These are phyloP conservation scores for Fusarium sp. DNA, from an alignment of 2,329 filamentous ascomycete genomes.

Conservation along the genomic window DNA sequence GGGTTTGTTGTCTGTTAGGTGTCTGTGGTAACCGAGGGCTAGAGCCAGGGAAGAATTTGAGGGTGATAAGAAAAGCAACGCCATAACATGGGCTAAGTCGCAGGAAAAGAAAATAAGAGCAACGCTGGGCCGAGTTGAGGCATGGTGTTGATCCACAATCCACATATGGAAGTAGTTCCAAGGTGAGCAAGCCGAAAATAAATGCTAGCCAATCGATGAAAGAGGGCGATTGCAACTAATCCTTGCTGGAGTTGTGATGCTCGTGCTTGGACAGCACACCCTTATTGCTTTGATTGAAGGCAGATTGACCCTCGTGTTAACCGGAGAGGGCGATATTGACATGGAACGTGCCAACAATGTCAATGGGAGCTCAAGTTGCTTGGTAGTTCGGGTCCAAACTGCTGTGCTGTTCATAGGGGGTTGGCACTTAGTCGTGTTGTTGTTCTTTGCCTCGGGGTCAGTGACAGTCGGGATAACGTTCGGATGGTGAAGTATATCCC, in stretches of 20 bases:
- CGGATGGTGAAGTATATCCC: conserved; percentile 18
- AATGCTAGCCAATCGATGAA: conserved; percentile 45
- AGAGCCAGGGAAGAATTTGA: conserved; percentile 18
- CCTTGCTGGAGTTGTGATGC: conserved; percentile 31
- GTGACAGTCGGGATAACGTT: conserved; percentile 23
- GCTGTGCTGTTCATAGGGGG: conserved; percentile 17
- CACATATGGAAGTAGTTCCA: conserved; percentile 44
- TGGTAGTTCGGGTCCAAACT: conserved; percentile 16
- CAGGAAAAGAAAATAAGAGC: conserved; percentile 41
- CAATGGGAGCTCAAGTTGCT: conserved; percentile 13
- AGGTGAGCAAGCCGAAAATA: conserved; percentile 30
- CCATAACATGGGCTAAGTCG: conserved; percentile 17
- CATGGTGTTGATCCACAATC: conserved; percentile 35
- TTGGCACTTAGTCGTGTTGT: conserved; percentile 28
- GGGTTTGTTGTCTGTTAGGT: conserved; percentile 12
- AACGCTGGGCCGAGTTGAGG: conserved; percentile 38
- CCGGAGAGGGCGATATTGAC: conserved; percentile 46
- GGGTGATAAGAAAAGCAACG: conserved; percentile 38
- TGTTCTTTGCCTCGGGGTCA: conserved; percentile 24
- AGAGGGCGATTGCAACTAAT: conserved; percentile 38
- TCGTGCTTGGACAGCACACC: conserved; percentile 25
- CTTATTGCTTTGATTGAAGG: conserved; percentile 31
- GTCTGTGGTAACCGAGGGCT: conserved; percentile 14
- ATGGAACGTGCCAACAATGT: conserved; percentile 44
- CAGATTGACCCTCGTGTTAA: conserved; percentile 41